Percentiles rank a stretch among this genome's conserved stretches.
These are phyloP conservation scores for Torulaspora maleeae DNA, from an alignment of 805 yeast species.

Conservation along the genomic window DNA sequence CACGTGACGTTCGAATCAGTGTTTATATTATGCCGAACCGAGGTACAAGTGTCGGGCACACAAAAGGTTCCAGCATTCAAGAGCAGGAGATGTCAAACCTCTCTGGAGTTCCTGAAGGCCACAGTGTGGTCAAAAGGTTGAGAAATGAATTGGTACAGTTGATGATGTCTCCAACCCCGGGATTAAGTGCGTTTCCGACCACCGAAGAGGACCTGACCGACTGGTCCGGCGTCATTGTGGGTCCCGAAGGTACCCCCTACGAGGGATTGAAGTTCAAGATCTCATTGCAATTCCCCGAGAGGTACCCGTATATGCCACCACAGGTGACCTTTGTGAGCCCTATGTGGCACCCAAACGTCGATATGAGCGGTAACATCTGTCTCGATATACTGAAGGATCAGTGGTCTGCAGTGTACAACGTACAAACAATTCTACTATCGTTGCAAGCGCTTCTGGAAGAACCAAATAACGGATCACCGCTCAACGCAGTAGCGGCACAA, in stretches of 20 bases:
- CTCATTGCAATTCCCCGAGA: slow-evolving; percentile 46
- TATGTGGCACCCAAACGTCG: slow-evolving; percentile 64
- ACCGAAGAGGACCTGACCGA: slow-evolving; percentile 47
- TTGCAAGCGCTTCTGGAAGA: slow-evolving; percentile 57
- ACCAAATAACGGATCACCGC: slow-evolving; percentile 55
- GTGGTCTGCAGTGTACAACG: slow-evolving; percentile 62
- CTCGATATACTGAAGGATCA: slow-evolving; percentile 58
- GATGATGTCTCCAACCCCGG: slow-evolving; percentile 47
- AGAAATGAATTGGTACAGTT: slow-evolving; percentile 51
- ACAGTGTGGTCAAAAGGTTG: slow-evolving; percentile 46
- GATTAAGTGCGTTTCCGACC: slow-evolving; percentile 52
- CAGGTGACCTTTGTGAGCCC: slow-evolving; percentile 52
- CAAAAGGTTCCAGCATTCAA: background rate
- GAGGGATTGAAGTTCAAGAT: slow-evolving; percentile 50
- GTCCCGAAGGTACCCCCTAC: slow-evolving; percentile 55
- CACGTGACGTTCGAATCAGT: background rate
- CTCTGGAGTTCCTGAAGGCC: slow-evolving; percentile 35
- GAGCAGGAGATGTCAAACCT: background rate
- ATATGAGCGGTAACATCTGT: slow-evolving; percentile 60
- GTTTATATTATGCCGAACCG: background rate
- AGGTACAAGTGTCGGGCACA: background rate
- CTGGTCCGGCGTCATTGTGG: slow-evolving; percentile 58
- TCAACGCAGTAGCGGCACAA: slow-evolving; percentile 55
- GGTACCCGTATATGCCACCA: slow-evolving; percentile 59
- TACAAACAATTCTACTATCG: slow-evolving; percentile 54